These are phyloP conservation scores for Myxozyma mucilagina DNA, from an alignment of 805 yeast species.

Conservation along the genomic window DNA sequence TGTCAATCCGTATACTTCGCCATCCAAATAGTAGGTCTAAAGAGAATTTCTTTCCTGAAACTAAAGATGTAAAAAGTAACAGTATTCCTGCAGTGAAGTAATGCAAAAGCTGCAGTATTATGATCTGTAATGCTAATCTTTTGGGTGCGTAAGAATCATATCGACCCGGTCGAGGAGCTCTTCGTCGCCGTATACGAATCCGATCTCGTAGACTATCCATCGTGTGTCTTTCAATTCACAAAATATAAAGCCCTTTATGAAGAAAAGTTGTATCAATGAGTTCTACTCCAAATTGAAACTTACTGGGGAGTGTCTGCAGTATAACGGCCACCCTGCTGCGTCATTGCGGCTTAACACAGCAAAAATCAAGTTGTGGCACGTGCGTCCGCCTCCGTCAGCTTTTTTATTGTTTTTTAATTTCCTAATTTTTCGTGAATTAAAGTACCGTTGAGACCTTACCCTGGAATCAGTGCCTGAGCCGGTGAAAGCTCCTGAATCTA, in stretches of 20 bases:
- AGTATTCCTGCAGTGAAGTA: constrained; percentile 69
- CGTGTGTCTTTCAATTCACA: neutral
- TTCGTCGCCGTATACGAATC: constrained; percentile 11
- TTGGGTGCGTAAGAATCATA: constrained; percentile 56
- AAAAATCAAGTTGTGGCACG: neutral
- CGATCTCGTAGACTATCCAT: constrained; percentile 5
- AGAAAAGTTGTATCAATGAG: neutral
- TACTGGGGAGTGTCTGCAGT: no score
- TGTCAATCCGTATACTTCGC: constrained; percentile 69
- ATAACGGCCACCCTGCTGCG: neutral
- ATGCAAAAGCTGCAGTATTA: constrained; percentile 74
- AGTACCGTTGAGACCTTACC: no score
- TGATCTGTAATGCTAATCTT: constrained; percentile 67
- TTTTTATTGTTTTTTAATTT: neutral
- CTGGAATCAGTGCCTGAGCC: no score
- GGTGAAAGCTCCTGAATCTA: no score
- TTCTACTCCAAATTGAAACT: no score
- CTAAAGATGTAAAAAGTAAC: constrained; percentile 62
- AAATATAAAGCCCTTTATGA: neutral
- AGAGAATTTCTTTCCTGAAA: constrained; percentile 70
- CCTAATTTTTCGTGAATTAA: neutral
- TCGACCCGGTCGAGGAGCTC: constrained; percentile 28
- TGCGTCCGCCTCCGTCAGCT: neutral
- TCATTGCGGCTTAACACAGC: neutral
- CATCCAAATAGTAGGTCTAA: constrained; percentile 78